Percentiles rank a stretch among this genome's conserved stretches.
These are phyloP conservation scores for Cryptosporidium viatorum DNA, from an alignment of 169 alveolate species.

Conservation along the genomic window DNA sequence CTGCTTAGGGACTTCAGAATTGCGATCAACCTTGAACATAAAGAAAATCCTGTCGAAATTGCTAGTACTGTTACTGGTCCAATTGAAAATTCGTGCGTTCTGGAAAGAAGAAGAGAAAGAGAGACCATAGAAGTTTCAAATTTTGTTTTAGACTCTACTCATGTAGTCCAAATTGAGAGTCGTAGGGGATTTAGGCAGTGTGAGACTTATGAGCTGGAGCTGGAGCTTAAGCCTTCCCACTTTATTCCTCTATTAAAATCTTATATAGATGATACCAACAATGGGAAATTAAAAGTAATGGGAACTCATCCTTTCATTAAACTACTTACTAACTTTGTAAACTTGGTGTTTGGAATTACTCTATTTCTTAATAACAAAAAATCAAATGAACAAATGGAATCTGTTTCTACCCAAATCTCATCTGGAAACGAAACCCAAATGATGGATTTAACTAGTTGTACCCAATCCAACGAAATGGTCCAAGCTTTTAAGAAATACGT, in stretches of 20 bases:
- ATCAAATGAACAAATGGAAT: slow-evolving; percentile 30
- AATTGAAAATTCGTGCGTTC: slow-evolving; percentile 36
- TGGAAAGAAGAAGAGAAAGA: slow-evolving; percentile 67
- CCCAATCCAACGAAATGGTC: slow-evolving; percentile 52
- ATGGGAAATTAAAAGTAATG: slow-evolving; percentile 43
- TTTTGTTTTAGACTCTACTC: slow-evolving; percentile 59
- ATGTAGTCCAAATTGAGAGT: slow-evolving; percentile 63
- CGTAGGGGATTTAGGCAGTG: slow-evolving; percentile 54
- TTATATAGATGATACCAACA: slow-evolving; percentile 45
- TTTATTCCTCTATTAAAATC: slow-evolving; percentile 63
- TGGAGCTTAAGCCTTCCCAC: slow-evolving; percentile 54
- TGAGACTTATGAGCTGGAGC: slow-evolving; percentile 66
- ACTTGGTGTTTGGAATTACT: slow-evolving; percentile 61
- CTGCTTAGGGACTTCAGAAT: slow-evolving; percentile 50
- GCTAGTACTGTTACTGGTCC: slow-evolving; percentile 26
- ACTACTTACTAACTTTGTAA: slow-evolving; percentile 42
- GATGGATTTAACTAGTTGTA: slow-evolving; percentile 44
- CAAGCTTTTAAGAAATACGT: slow-evolving; percentile 46
- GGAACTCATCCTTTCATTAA: slow-evolving; percentile 62
- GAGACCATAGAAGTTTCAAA: slow-evolving; percentile 61
- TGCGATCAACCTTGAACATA: slow-evolving; percentile 62
- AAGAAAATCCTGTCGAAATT: slow-evolving; percentile 30
- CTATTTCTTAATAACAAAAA: slow-evolving; percentile 51
- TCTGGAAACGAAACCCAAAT: neutral
- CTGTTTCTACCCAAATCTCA: neutral